Conservation (phyloP, 306 rosid genomes). For the Cicer judaicum region DNA sequence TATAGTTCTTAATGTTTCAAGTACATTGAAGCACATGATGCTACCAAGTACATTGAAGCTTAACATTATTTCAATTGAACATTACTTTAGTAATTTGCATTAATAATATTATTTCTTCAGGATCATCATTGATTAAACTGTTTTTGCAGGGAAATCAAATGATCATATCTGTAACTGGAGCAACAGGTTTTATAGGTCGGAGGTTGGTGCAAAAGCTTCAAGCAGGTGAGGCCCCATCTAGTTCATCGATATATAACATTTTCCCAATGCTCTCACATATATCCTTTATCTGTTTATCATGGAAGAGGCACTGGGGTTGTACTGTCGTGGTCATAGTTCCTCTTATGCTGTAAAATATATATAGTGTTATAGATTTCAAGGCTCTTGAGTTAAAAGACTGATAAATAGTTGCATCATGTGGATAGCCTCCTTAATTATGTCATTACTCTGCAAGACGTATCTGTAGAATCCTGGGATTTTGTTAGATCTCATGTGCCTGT, state of each 20-base stretch:
- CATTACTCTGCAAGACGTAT: constrained; percentile 20
- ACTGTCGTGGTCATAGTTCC: neutral
- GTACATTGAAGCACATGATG: neutral
- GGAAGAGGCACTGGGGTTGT: constrained; percentile 13
- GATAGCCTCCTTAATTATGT: constrained; percentile 32
- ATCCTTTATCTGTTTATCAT: neutral
- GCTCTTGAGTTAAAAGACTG: constrained; percentile 24
- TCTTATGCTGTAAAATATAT: constrained; percentile 19
- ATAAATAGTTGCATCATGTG: constrained; percentile 35
- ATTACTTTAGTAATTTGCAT: constrained; percentile 10
- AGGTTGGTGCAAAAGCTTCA: constrained; percentile 88
- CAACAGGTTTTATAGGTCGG: constrained; percentile 93
- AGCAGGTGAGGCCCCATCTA: constrained; percentile 62
- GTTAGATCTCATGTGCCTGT: constrained; percentile 27
- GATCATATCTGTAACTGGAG: constrained; percentile 90
- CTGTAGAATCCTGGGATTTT: constrained; percentile 29
- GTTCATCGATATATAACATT: constrained; percentile 9
- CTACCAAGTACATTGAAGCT: neutral
- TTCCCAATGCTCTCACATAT: constrained; percentile 21
- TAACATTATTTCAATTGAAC: neutral
- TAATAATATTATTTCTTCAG: constrained; percentile 38
- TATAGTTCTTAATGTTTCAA: constrained; percentile 4
- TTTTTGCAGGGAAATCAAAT: constrained; percentile 67
- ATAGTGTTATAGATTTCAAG: constrained; percentile 11
- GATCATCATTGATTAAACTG: constrained; percentile 45